These are phyloP conservation scores for Ganoderma multipileum DNA, from an alignment of 1,284 basidiomycete species.

Conservation along the genomic window DNA sequence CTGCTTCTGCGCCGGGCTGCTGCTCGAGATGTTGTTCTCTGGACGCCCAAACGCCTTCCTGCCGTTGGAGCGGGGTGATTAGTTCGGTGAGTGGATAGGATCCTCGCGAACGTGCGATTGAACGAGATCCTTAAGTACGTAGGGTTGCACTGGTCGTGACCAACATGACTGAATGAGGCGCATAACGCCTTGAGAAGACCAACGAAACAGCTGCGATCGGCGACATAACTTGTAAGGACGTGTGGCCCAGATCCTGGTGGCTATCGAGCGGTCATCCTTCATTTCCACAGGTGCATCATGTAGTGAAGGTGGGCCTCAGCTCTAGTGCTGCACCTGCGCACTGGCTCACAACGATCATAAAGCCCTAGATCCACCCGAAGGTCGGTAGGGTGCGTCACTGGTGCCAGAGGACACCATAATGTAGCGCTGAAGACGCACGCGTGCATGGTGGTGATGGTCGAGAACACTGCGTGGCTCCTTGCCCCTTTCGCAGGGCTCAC, in stretches of 20 bases:
- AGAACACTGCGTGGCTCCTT: slow-evolving; percentile 6
- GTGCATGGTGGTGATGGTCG: slow-evolving; percentile 9
- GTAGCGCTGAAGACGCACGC: not conserved
- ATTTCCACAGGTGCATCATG: slow-evolving; percentile 4
- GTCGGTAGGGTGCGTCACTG: slow-evolving; percentile 5
- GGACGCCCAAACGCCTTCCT: not conserved
- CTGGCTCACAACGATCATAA: not conserved
- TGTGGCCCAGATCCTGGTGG: not conserved
- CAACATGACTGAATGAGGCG: not conserved
- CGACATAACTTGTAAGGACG: not conserved
- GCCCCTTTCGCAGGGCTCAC: slow-evolving; percentile 5
- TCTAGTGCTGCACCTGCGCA: not conserved
- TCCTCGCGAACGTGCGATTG: slow-evolving; percentile 27
- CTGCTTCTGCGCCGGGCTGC: not conserved
- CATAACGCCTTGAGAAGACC: slow-evolving; percentile 2
- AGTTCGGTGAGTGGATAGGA: slow-evolving; percentile 1
- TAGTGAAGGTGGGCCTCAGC: slow-evolving; percentile 1
- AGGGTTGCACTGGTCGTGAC: not conserved
- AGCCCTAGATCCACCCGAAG: slow-evolving; percentile 7
- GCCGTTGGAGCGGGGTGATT: not conserved
- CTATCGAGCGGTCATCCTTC: slow-evolving; percentile 9
- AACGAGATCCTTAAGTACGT: slow-evolving; percentile 6
- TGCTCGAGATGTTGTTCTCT: not conserved
- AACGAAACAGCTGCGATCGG: slow-evolving; percentile 11
- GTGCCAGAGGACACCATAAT: slow-evolving; percentile 4